phyloP scores from a whole-genome alignment of 1,284 basidiomycete genomes.

The Grifola frondosa region DNA sequence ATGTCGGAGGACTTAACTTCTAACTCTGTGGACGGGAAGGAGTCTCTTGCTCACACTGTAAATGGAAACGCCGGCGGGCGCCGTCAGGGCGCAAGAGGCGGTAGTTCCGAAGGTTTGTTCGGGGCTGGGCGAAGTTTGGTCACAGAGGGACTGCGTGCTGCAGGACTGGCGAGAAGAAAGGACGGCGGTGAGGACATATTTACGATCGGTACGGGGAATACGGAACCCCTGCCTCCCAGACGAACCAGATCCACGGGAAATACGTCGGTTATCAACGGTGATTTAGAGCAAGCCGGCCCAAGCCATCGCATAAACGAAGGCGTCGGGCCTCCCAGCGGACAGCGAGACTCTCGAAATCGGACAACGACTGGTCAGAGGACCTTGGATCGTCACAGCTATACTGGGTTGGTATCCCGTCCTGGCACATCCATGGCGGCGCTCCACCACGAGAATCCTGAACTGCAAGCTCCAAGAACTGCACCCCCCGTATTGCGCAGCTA shows the following conservation, averaged over 20 bases:
- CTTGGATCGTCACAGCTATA: conserved; percentile 21
- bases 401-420: conserved; percentile 34
- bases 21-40: conserved; percentile 30
- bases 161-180: conserved; percentile 53
- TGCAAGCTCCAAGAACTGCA: conserved; percentile 33
- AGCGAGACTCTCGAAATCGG: too few relatives aligned
- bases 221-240: conserved; percentile 11
- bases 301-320: conserved; percentile 15
- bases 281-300: conserved; percentile 14
- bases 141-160: conserved; percentile 69
- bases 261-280: conserved; percentile 16
- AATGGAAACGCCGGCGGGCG: conserved; percentile 25
- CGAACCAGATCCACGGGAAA: conserved; percentile 25
- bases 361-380: conserved; percentile 23
- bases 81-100: conserved; percentile 53
- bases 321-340: conserved; percentile 17
- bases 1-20: conserved; percentile 38
- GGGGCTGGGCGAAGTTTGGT: conserved; percentile 53
- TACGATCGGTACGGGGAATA: conserved; percentile 14
- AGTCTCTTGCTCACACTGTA: conserved; percentile 24
- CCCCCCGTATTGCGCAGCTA: conserved; percentile 36
- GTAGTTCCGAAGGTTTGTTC: conserved; percentile 65
- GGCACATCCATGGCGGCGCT: conserved; percentile 53
- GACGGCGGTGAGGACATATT: conserved; percentile 42
- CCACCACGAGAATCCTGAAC: conserved; percentile 28